Conservation (phyloP, 78 protist genomes). For the Guillardia theta region DNA sequence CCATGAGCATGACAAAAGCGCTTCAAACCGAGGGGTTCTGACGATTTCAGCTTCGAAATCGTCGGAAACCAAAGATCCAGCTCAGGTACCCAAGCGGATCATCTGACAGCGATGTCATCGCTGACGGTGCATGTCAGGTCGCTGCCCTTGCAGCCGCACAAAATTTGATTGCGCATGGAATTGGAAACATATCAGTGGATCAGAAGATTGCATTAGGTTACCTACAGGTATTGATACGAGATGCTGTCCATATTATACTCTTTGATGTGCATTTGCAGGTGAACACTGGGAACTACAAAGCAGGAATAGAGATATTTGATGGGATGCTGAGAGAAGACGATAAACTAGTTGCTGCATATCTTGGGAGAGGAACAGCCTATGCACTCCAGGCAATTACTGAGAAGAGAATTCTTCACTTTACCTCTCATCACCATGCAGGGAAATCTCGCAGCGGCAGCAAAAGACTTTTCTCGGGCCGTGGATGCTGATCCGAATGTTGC, state of each 20-base stretch:
- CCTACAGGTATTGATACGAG: too few species aligned
- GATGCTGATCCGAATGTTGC: background rate
- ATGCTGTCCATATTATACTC: background rate
- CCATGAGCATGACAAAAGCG: too few species aligned
- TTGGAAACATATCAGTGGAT: background rate
- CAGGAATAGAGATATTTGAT: background rate
- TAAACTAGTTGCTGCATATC: slow-evolving; percentile 2
- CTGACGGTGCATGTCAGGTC: too few species aligned
- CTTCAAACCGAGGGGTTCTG: too few species aligned
- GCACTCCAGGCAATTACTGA: background rate
- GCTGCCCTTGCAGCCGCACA: slow-evolving; percentile 18
- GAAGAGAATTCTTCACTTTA: background rate
- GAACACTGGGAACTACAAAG: background rate
- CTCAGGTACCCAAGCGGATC: too few species aligned
- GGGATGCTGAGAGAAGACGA: background rate
- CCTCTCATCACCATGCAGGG: background rate
- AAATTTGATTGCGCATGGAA: background rate
- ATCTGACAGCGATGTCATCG: too few species aligned
- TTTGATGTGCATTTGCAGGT: slow-evolving; percentile 3
- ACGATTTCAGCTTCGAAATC: too few species aligned
- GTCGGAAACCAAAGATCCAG: too few species aligned
- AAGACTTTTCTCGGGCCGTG: background rate
- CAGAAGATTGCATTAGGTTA: background rate
- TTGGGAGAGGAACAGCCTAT: slow-evolving; percentile 2
- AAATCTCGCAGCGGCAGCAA: background rate